These are phyloP conservation scores for Vinca major DNA, from an alignment of 305 asterid genomes.

Conservation along the genomic window DNA sequence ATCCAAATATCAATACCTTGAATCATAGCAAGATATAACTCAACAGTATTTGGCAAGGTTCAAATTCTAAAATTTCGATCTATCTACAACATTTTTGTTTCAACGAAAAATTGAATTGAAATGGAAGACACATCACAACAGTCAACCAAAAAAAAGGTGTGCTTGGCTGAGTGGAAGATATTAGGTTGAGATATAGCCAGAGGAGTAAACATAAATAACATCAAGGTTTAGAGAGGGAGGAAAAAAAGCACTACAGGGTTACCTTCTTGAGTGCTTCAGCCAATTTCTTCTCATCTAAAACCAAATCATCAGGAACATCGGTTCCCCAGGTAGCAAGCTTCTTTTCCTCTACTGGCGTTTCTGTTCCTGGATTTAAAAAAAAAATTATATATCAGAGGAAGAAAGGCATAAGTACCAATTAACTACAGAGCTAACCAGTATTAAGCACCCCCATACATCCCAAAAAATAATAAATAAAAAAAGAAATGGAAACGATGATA, in stretches of 20 bases:
- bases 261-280: conserved; percentile 80
- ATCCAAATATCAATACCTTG: not conserved
- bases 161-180: not conserved
- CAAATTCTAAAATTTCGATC: not conserved
- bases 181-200: not conserved
- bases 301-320: conserved; percentile 78
- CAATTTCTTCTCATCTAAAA: conserved; percentile 58
- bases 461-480: not conserved
- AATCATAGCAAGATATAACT: not conserved
- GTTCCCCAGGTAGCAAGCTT: conserved; percentile 83
- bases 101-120: not conserved
- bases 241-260: not conserved
- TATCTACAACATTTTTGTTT: not conserved
- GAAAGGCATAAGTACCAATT: not conserved
- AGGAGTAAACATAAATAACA: not conserved
- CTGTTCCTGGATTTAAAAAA: conserved; percentile 30
- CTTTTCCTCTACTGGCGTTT: conserved; percentile 53
- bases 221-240: no score
- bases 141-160: not conserved
- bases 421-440: not conserved
- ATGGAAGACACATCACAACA: not conserved
- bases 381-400: conserved; percentile 3
- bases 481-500: not conserved
- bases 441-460: not conserved
- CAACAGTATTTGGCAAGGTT: not conserved